Conservation (phyloP, 768 basidiomycete species). For the Russula sp. region DNA sequence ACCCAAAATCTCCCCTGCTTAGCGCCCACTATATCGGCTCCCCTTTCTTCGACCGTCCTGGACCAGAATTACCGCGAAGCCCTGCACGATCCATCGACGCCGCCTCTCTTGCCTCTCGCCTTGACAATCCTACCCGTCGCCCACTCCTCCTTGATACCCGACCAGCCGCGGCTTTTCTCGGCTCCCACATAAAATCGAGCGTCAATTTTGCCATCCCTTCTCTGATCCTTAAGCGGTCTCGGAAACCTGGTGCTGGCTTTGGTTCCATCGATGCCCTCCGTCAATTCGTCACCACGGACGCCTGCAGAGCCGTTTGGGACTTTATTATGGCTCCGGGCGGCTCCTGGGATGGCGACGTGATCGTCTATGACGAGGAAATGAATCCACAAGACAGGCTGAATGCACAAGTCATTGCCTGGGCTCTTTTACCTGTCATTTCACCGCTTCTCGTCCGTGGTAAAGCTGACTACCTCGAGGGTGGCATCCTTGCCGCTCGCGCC, state of each 20-base stretch:
- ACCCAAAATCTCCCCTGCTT: conserved; percentile 33
- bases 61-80: conserved; percentile 31
- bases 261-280: conserved; percentile 65
- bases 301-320: conserved; percentile 72
- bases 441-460: conserved; percentile 55
- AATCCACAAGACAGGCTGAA: conserved; percentile 60
- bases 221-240: conserved; percentile 82
- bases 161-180: conserved; percentile 60
- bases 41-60: conserved; percentile 30
- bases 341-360: conserved; percentile 72
- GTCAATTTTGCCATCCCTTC: conserved; percentile 88
- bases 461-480: conserved; percentile 70
- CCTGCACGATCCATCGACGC: conserved; percentile 45
- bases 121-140: conserved; percentile 43
- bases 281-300: conserved; percentile 79
- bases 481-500: conserved; percentile 58
- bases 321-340: conserved; percentile 46
- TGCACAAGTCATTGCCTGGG: conserved; percentile 61
- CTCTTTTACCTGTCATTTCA: conserved; percentile 59
- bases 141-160: conserved; percentile 85
- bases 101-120: conserved; percentile 46
- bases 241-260: conserved; percentile 67
- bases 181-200: conserved; percentile 62
- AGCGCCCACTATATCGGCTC: conserved; percentile 37
- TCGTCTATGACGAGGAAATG: conserved; percentile 79